Conservation (phyloP, 768 basidiomycete species). For the Kwoniella sp. region DNA sequence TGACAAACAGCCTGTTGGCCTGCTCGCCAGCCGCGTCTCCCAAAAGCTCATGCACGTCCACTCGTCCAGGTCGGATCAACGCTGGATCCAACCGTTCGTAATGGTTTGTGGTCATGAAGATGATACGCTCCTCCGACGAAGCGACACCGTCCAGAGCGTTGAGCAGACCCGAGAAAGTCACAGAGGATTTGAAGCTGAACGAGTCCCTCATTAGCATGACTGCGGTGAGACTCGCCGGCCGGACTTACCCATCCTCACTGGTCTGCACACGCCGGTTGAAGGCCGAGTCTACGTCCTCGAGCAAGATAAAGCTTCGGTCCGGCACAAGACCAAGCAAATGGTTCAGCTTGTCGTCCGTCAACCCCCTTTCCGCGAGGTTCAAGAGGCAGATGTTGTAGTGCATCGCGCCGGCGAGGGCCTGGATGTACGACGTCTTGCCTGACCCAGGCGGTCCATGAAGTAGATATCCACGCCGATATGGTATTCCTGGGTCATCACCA, state of each 20-base stretch:
- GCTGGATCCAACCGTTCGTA: slow-evolving; percentile 82
- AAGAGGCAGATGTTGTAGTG: slow-evolving; percentile 93
- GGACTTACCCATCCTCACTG: slow-evolving; percentile 78
- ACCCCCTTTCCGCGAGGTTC: slow-evolving; percentile 90
- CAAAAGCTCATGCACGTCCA: slow-evolving; percentile 76
- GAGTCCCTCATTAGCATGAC: neutral
- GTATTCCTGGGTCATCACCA: slow-evolving; percentile 65
- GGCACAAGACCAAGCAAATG: slow-evolving; percentile 89
- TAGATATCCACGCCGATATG: slow-evolving; percentile 92
- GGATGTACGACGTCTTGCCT: slow-evolving; percentile 97
- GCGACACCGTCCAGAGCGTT: slow-evolving; percentile 97
- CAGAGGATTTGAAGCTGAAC: slow-evolving; percentile 88
- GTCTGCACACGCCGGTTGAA: slow-evolving; percentile 90
- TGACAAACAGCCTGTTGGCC: slow-evolving; percentile 68
- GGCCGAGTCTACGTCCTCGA: slow-evolving; percentile 96
- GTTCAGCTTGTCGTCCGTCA: slow-evolving; percentile 93
- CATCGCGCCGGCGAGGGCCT: slow-evolving; percentile 86
- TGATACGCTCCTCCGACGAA: slow-evolving; percentile 93
- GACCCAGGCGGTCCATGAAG: slow-evolving; percentile 95
- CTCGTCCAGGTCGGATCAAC: slow-evolving; percentile 89
- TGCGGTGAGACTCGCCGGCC: neutral
- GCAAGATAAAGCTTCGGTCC: slow-evolving; percentile 85
- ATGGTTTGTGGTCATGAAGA: slow-evolving; percentile 99
- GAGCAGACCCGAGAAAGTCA: slow-evolving; percentile 95
- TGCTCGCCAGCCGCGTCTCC: slow-evolving; percentile 83